Evolutionary conservation across 805 yeast species (phyloP), one percentile per base, ranked within the genome.

Genomic region (Saccharomycopsis schoenii): DNA sequence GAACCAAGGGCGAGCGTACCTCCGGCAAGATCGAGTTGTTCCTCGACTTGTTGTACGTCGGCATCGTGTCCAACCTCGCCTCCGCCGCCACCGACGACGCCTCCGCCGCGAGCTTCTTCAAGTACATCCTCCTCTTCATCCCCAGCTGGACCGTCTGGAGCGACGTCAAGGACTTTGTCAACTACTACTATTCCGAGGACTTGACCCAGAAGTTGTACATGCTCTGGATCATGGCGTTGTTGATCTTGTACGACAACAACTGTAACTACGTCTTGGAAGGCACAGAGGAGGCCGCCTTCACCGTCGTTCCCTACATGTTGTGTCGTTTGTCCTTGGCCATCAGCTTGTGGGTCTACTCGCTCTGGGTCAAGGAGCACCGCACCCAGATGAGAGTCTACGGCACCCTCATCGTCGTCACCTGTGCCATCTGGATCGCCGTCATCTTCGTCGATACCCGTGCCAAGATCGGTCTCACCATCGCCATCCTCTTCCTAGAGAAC

Each of bases 91-190:
- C 80, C 4, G 81, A 78, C 60, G 68, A 78, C 17, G 83, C 84
- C 37, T 69, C 75, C 19, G 84, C 84, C 43, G 68, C 67, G 2
- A 69, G 82, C 0, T 69, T 84, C 29, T 69, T 78, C 43, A 75
- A 75, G 64, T 84, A 83, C 67, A 59, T 81, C 5, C 66, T 84
- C 51, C 68, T 82, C 1, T 84, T 83, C 60, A 58, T 80, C 19
- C 87, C 86, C 0, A 77, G 83, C n/a, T 85, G 83, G 81, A 78
- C 77, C 21, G 80, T 84, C 24, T 84, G 89, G 88, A 69, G 77
- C n/a, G 88, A 83, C 66, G 73, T 84, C 61, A 81, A 82, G 66
- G 87, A 83, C 61, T 77, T 83, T 66, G 81, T 83, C 77, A 83
- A 84, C 69, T 83, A 82, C 67, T 84, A 82, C 70, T 84, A 79